phyloP scores from a whole-genome alignment of 129 eudicot genomes.

The Helianthus tuberosus region DNA sequence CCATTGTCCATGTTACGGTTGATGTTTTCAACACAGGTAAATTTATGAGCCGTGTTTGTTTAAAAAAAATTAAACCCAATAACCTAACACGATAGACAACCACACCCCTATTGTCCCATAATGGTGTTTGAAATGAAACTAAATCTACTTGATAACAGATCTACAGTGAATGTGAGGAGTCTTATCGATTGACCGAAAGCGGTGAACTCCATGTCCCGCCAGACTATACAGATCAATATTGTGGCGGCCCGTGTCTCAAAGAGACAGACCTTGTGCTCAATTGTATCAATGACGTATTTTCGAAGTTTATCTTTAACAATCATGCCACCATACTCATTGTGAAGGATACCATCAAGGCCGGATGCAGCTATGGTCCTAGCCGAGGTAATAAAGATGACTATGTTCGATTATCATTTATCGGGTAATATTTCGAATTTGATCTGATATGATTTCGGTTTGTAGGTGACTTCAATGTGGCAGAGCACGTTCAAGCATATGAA shows the following conservation, averaged over 20 bases:
- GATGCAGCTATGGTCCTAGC: constrained; percentile 69
- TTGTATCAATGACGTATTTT: constrained; percentile 54
- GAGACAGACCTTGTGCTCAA: constrained; percentile 71
- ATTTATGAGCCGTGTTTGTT: too few species aligned
- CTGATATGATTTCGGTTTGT: constrained; percentile 17
- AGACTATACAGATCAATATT: constrained; percentile 59
- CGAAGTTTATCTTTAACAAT: constrained; percentile 61
- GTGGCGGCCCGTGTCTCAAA: constrained; percentile 63
- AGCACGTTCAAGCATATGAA: constrained; percentile 49
- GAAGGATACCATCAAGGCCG: constrained; percentile 62
- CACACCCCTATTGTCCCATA: background rate
- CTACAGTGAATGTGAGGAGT: constrained; percentile 60
- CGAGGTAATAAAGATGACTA: constrained; percentile 49
- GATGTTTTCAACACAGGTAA: too few species aligned
- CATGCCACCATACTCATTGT: constrained; percentile 54
- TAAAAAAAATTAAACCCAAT: too few species aligned
- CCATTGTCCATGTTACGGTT: too few species aligned
- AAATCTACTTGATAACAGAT: constrained; percentile 37
- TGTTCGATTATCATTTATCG: background rate
- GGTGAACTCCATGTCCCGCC: constrained; percentile 69
- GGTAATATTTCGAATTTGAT: background rate
- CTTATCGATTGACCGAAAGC: constrained; percentile 55
- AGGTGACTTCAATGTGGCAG: constrained; percentile 78
- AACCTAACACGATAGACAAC: too few species aligned
- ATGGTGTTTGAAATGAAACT: background rate